Evolutionary conservation across 176 grass and related monocot genomes (phyloP).

Genomic region (Eleusine indica): DNA sequence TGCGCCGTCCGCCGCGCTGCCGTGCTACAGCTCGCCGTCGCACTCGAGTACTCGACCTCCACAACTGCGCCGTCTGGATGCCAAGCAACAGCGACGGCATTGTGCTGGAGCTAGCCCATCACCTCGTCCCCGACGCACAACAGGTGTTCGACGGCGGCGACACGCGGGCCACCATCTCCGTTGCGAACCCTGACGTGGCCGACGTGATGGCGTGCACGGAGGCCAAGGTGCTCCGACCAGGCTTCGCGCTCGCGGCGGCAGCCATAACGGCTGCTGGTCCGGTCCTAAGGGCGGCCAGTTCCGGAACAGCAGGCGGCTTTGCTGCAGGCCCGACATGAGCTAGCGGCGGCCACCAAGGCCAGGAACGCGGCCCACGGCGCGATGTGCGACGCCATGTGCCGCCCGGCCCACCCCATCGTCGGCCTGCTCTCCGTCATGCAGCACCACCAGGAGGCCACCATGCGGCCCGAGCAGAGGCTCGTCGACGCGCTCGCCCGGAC

Average conservation of each 20-base stretch:
- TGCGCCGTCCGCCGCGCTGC: slow-evolving; percentile 11
- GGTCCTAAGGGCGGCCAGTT: slow-evolving; percentile 53
- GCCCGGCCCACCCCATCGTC: slow-evolving; percentile 62
- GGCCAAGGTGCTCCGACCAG: slow-evolving; percentile 51
- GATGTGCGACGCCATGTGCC: slow-evolving; percentile 59
- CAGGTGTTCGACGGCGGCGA: neutral
- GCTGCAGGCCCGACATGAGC: slow-evolving; percentile 49
- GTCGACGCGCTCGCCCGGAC: slow-evolving; percentile 58
- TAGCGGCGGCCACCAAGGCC: slow-evolving; percentile 52
- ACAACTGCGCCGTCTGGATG: slow-evolving; percentile 28
- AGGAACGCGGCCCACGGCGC: slow-evolving; percentile 58
- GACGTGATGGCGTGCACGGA: slow-evolving; percentile 45
- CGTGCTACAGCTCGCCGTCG: slow-evolving; percentile 18
- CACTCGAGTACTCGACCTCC: neutral
- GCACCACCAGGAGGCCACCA: neutral
- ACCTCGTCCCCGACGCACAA: slow-evolving; percentile 6
- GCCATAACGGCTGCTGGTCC: slow-evolving; percentile 56
- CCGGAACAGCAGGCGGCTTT: slow-evolving; percentile 53
- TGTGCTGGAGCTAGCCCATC: slow-evolving; percentile 22
- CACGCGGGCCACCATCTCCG: neutral
- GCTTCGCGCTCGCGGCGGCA: slow-evolving; percentile 50
- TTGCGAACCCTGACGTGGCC: slow-evolving; percentile 59
- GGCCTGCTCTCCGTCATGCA: slow-evolving; percentile 73
- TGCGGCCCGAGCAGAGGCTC: slow-evolving; percentile 70
- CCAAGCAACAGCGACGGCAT: neutral